These are phyloP conservation scores for Chamaecrista fasciculata DNA, from an alignment of 306 rosid species.

Conservation along the genomic window DNA sequence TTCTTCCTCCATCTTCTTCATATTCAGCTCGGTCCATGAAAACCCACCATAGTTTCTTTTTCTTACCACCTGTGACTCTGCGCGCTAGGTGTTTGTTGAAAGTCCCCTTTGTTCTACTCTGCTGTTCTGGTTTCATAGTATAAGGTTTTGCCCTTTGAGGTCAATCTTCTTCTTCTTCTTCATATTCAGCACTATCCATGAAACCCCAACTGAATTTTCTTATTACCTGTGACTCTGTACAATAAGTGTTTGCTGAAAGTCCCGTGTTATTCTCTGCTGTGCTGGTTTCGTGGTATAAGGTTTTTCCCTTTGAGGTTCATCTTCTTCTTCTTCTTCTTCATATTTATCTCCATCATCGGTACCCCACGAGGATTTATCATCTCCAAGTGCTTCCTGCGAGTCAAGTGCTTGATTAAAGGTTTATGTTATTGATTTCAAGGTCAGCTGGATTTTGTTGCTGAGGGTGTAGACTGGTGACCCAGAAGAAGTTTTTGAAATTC, in stretches of 20 bases:
- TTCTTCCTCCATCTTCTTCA: neutral
- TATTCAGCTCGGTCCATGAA: conserved; percentile 7
- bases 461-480: conserved; percentile 15
- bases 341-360: neutral
- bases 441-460: conserved; percentile 20
- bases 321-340: neutral
- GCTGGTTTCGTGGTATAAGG: neutral
- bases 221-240: neutral
- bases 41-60: conserved; percentile 18
- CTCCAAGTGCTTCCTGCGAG: neutral
- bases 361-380: conserved; percentile 8
- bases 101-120: conserved; percentile 8
- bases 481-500: conserved; percentile 27
- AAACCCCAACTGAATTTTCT: conserved; percentile 9
- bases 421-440: conserved; percentile 8
- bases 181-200: conserved; percentile 13
- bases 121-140: neutral
- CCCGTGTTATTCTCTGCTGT: conserved; percentile 8
- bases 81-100: conserved; percentile 10
- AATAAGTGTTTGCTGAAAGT: conserved; percentile 16
- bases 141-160: neutral
- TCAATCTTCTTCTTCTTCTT: neutral
- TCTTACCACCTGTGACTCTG: neutral
- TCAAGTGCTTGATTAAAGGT: conserved; percentile 17
- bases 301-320: neutral